A percentile compares a stretch with the other conserved stretches of the same genome.
phyloP scores from a whole-genome alignment of 495 filamentous ascomycete genomes.

The Coniosporium apollinis region DNA sequence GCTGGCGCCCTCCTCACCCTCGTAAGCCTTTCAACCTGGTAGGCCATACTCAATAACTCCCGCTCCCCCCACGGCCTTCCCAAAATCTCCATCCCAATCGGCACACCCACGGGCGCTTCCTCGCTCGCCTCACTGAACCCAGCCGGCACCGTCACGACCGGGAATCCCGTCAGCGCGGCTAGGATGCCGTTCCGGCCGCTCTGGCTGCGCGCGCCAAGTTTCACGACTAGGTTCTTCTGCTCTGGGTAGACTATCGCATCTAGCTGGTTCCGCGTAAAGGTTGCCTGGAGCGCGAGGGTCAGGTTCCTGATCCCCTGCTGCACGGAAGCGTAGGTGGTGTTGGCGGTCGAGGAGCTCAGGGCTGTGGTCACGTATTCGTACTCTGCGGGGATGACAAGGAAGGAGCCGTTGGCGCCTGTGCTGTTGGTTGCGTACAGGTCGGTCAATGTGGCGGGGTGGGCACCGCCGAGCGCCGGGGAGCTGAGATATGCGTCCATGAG shows the following conservation, averaged over 20 bases:
- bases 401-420: too few species aligned
- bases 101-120: slow-evolving; percentile 37
- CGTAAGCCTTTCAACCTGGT: slow-evolving; percentile 24
- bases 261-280: slow-evolving; percentile 31
- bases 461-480: slow-evolving; percentile 15
- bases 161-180: slow-evolving; percentile 44
- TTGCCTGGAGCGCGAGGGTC: slow-evolving; percentile 27
- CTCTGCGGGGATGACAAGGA: slow-evolving; percentile 39
- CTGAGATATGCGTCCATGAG: slow-evolving; percentile 32
- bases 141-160: slow-evolving; percentile 43
- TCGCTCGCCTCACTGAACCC: slow-evolving; percentile 28
- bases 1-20: slow-evolving; percentile 29
- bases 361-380: slow-evolving; percentile 35
- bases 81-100: slow-evolving; percentile 49
- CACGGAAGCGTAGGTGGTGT: slow-evolving; percentile 27
- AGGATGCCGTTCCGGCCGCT: slow-evolving; percentile 46
- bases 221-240: slow-evolving; percentile 45
- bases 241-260: slow-evolving; percentile 50
- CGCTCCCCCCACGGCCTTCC: slow-evolving; percentile 36
- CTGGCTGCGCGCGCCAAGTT: slow-evolving; percentile 37
- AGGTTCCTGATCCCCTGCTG: slow-evolving; percentile 31
- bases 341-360: slow-evolving; percentile 28
- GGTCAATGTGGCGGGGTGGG: slow-evolving; percentile 24
- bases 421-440: slow-evolving; percentile 25
- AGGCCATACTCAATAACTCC: slow-evolving; percentile 34